Conservation (phyloP, 106 monocot species). For the Dendrobium catenatum region DNA sequence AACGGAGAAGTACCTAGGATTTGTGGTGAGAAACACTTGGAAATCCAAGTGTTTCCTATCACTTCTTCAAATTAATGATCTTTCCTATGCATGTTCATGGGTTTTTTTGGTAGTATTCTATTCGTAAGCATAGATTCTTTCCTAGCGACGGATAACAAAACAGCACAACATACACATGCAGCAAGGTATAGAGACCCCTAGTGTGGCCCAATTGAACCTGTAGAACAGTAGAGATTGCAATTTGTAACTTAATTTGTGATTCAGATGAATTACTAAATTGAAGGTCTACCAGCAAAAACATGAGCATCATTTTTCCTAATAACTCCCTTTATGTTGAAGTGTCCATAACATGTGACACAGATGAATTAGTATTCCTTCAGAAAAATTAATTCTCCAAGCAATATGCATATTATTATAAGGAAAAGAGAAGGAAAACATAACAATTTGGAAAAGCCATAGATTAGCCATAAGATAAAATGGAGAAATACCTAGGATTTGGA, state of each 20-base stretch:
- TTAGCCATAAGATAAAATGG: background rate
- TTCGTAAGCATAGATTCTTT: background rate
- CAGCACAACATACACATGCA: too few species aligned
- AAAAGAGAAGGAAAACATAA: background rate
- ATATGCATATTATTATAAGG: background rate
- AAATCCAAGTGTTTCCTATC: too few species aligned
- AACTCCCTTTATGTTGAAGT: background rate
- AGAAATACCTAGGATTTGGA: slow-evolving; percentile 81
- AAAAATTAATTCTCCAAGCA: background rate
- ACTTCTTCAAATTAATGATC: background rate
- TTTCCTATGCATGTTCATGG: background rate
- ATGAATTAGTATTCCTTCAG: background rate
- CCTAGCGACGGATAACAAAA: background rate
- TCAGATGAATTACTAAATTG: background rate
- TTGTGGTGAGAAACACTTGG: too few species aligned
- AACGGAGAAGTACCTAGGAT: slow-evolving; percentile 60
- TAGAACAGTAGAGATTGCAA: too few species aligned
- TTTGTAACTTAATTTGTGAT: background rate
- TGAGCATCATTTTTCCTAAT: too few species aligned
- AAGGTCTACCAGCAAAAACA: background rate
- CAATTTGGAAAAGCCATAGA: background rate
- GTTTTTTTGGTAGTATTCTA: background rate
- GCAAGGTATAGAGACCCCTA: background rate
- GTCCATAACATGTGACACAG: background rate
- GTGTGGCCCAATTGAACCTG: background rate